Evolutionary conservation across 2,329 filamentous ascomycete genomes (phyloP), one percentile per base, ranked within the genome.

Genomic region (Colletotrichum falcatum): DNA sequence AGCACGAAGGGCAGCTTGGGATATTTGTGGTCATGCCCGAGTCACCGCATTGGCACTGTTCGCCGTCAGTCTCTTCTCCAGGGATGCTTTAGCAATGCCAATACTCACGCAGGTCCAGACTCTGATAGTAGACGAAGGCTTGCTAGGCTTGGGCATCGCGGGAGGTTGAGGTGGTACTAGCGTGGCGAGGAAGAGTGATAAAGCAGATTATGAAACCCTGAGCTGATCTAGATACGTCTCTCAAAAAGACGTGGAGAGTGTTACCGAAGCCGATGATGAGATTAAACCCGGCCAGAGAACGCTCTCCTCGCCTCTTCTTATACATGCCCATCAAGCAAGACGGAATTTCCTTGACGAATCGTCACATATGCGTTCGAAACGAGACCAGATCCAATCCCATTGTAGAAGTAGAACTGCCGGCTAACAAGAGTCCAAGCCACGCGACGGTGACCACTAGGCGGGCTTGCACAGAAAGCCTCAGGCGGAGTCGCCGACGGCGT

Each of bases 81-180:
- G n/a, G 3, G 12, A 5, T 33, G n/a, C n/a, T 16, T 4, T 14
- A 1, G 9, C 11, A 8, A 33, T 28, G 23, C 3, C 28, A 28
- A 20, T 5, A 60, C 69, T 61, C 58, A 70, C 69, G 16, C 69
- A 71, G 8, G 69, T 71, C 69, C 69, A 71, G 20, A 35, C 28
- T 7, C 2, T 9, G 7, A 70, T 30, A 7, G 5, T 61, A 7
- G 44, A 26, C 16, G 46, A 49, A 18, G 30, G 14, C 28, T 61
- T 62, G 23, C 18, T 20, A 8, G 33, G 33, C 23, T 33, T 35
- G 14, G 33, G n/a, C 60, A 54, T 56, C 35, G 20, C 14, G 28
- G 14, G 18, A 49, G 44, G 6, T 37, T 18, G 7, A 7, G 18
- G 20, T 12, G 46, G 18, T 14, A 3, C 6, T 4, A 26, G 30